These are phyloP conservation scores for Coemansia sp. DNA, from an alignment of 192 early-diverging fungal genomes.

Conservation along the genomic window DNA sequence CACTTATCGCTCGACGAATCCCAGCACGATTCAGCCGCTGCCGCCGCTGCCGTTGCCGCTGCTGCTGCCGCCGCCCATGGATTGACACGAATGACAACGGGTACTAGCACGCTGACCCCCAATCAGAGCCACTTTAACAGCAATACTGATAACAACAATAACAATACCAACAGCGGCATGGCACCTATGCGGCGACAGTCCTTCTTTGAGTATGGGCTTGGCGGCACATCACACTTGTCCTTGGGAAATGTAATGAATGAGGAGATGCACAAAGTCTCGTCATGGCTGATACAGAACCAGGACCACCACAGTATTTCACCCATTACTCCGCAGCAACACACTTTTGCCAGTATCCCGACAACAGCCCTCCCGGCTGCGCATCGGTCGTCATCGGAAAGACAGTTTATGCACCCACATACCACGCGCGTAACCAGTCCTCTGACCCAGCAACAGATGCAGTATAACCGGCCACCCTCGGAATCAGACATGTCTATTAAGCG, in stretches of 20 bases:
- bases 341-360: too few relatives aligned
- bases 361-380: too few relatives aligned
- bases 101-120: not conserved
- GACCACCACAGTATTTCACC: constrained; percentile 13
- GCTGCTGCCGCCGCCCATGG: constrained; percentile 4
- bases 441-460: constrained; percentile 2
- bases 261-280: constrained; percentile 47
- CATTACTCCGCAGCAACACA: too few relatives aligned
- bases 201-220: constrained; percentile 43
- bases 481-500: constrained; percentile 41
- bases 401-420: too few relatives aligned
- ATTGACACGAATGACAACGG: constrained; percentile 12
- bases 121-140: not conserved
- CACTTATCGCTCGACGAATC: constrained; percentile 40
- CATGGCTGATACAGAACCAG: constrained; percentile 47
- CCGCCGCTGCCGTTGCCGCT: constrained; percentile 1
- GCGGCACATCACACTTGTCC: constrained; percentile 35
- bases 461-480: constrained; percentile 25
- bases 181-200: constrained; percentile 21
- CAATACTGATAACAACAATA: not conserved
- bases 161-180: constrained; percentile 14
- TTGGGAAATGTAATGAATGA: constrained; percentile 46
- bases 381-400: too few relatives aligned
- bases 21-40: constrained; percentile 4
- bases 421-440: too few relatives aligned